Evolutionary conservation across 352 stramenopile species (phyloP).

Genomic region (Pythium pectinolyticum): DNA sequence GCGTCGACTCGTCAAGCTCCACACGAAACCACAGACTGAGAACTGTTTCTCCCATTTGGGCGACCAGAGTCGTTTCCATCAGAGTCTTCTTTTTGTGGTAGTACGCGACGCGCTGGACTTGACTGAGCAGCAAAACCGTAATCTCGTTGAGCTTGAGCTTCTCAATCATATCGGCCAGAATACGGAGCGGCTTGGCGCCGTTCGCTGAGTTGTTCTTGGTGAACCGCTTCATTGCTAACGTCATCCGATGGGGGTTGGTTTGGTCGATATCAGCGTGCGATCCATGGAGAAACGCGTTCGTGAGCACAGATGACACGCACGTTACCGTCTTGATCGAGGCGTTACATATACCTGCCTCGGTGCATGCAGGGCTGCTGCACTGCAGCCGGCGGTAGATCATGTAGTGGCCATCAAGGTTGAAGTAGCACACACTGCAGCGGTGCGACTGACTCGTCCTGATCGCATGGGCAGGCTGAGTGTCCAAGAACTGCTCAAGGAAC

Average conservation of each 20-base stretch:
- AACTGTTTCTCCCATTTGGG: conserved; percentile 2
- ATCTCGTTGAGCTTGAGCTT: conserved; percentile 12
- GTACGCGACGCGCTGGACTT: not conserved
- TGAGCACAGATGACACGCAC: not conserved
- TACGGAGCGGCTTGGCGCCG: conserved; percentile 5
- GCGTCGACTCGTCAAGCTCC: conserved; percentile 8
- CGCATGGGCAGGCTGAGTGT: not conserved
- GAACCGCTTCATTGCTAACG: conserved; percentile 4
- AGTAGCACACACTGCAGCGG: not conserved
- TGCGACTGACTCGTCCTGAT: not conserved
- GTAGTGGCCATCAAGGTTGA: conserved; percentile 6
- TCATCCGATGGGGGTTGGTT: conserved; percentile 3
- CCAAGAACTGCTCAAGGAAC: too few relatives aligned
- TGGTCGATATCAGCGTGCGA: not conserved
- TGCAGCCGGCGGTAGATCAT: conserved; percentile 8
- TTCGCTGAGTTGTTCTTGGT: not conserved
- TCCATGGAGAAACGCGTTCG: not conserved
- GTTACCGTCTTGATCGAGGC: not conserved
- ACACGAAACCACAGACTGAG: not conserved
- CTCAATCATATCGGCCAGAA: conserved; percentile 6
- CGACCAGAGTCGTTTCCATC: conserved; percentile 7
- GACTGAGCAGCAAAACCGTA: not conserved
- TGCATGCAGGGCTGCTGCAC: not conserved
- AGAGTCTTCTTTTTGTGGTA: conserved; percentile 6
- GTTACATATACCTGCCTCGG: not conserved